Evolutionary conservation across 345 rosid genomes (phyloP).

Genomic region (Melaleuca alternifolia): DNA sequence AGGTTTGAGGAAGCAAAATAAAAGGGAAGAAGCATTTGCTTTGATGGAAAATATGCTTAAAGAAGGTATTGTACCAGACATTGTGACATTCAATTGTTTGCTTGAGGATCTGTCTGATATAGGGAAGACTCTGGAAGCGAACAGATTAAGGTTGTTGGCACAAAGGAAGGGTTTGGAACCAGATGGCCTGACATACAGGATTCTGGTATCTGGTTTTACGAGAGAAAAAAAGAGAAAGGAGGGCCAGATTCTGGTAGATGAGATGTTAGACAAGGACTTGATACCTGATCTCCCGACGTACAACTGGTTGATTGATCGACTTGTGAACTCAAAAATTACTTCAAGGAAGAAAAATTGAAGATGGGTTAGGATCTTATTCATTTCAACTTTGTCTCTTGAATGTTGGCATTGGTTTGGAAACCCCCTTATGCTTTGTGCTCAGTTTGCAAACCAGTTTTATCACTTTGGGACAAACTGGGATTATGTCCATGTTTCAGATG

Average conservation of each 20-base stretch:
- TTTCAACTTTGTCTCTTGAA: neutral
- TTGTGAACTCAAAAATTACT: slow-evolving; percentile 7
- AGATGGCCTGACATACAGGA: slow-evolving; percentile 40
- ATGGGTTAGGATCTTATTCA: neutral
- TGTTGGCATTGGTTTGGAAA: neutral
- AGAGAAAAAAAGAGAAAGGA: slow-evolving; percentile 51
- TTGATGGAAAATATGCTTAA: slow-evolving; percentile 66
- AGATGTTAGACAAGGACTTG: slow-evolving; percentile 79
- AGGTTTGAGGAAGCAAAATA: slow-evolving; percentile 59
- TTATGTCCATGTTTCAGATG: neutral
- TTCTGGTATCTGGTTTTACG: slow-evolving; percentile 49
- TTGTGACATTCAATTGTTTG: slow-evolving; percentile 66
- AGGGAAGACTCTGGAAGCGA: slow-evolving; percentile 43
- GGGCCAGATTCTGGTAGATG: slow-evolving; percentile 52
- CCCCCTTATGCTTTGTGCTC: neutral
- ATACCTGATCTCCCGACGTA: slow-evolving; percentile 65
- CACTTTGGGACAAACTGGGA: neutral
- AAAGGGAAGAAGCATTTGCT: slow-evolving; percentile 29
- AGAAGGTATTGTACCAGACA: slow-evolving; percentile 49
- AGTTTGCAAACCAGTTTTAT: neutral
- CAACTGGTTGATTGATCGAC: slow-evolving; percentile 51
- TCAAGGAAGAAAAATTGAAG: neutral
- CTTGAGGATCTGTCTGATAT: slow-evolving; percentile 58
- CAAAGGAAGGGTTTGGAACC: slow-evolving; percentile 51
- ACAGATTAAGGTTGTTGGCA: slow-evolving; percentile 55